Percentiles rank a stretch among this genome's conserved stretches.
These are phyloP conservation scores for Fusarium pseudonygamai DNA, from an alignment of 2,329 filamentous ascomycete species.

Conservation along the genomic window DNA sequence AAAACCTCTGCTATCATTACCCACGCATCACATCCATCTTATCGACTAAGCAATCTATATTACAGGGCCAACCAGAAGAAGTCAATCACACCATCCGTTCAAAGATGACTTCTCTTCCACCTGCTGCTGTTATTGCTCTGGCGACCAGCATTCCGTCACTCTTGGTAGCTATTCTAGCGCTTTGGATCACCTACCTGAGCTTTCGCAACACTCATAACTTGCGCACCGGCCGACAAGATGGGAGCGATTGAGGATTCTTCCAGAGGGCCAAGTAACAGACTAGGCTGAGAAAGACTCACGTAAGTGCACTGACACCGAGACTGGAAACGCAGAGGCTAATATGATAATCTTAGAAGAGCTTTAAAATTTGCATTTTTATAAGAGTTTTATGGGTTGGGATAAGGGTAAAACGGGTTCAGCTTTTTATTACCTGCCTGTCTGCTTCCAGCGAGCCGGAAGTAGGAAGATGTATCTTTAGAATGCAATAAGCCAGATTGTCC, in stretches of 20 bases:
- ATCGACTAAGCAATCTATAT: not conserved
- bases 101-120: not conserved
- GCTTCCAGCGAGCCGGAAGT: not conserved
- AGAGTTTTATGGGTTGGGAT: rapidly evolving
- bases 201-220: not conserved
- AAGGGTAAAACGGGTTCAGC: rapidly evolving
- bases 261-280: rapidly evolving
- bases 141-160: not conserved
- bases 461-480: not conserved
- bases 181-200: not conserved
- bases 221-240: not conserved
- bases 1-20: not conserved
- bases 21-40: not conserved
- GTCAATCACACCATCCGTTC: not conserved
- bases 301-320: not conserved
- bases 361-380: rapidly evolving
- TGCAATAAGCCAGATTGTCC: too few relatives aligned
- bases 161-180: not conserved
- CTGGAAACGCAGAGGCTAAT: not conserved
- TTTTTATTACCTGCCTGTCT: not conserved
- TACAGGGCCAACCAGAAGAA: not conserved
- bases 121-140: not conserved
- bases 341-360: not conserved
- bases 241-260: not conserved
- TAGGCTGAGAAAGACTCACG: not conserved